Conservation (phyloP, 352 stramenopile genomes). For the Phytophthora rubi region DNA sequence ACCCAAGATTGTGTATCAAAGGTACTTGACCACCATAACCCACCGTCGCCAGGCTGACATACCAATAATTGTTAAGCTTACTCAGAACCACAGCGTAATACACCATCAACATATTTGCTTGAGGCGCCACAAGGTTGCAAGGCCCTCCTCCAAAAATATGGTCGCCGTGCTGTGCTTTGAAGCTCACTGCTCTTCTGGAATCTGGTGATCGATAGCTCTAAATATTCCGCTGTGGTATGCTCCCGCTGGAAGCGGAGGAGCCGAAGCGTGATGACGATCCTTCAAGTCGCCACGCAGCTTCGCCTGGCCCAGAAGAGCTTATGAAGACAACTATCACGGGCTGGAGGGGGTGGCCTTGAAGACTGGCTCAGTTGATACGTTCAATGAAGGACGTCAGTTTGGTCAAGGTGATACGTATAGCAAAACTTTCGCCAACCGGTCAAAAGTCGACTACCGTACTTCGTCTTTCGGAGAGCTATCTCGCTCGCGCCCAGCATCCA, state of each 20-base stretch:
- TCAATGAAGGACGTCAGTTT: background rate
- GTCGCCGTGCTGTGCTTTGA: background rate
- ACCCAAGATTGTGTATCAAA: conserved; percentile 37
- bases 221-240: background rate
- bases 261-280: background rate
- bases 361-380: background rate
- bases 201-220: background rate
- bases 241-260: background rate
- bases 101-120: background rate
- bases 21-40: conserved; percentile 54
- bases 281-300: background rate
- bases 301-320: background rate
- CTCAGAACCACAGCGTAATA: background rate
- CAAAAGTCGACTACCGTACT: background rate
- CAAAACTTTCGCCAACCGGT: background rate
- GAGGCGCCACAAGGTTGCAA: background rate
- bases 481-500: conserved; percentile 13
- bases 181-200: background rate
- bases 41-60: conserved; percentile 14
- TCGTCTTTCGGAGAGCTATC: background rate
- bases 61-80: background rate
- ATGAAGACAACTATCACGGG: background rate
- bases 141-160: background rate
- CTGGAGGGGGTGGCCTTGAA: background rate
- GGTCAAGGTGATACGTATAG: background rate